A percentile compares a stretch with the other conserved stretches of the same genome.
These are phyloP conservation scores for Penicillium daleae DNA, from an alignment of 495 filamentous ascomycete genomes.

Conservation along the genomic window DNA sequence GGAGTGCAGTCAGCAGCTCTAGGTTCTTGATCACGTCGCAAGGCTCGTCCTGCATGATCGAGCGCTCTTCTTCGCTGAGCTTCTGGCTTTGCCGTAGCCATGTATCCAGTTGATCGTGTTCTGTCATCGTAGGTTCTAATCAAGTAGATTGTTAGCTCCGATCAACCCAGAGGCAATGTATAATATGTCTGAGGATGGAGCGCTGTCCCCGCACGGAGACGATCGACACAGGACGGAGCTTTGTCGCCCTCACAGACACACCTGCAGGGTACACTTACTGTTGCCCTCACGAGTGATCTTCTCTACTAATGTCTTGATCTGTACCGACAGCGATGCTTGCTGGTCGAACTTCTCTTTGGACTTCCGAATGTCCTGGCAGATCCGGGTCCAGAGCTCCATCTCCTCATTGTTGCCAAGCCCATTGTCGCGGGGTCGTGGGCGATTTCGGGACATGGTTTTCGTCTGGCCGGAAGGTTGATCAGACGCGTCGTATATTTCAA, in stretches of 20 bases:
- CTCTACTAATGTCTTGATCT: constrained; percentile 58
- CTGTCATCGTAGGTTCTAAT: constrained; percentile 43
- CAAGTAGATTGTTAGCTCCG: constrained; percentile 20
- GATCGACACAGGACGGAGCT: constrained; percentile 10
- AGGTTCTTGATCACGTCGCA: constrained; percentile 63
- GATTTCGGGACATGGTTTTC: constrained; percentile 49
- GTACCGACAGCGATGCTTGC: constrained; percentile 48
- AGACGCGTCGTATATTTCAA: background rate
- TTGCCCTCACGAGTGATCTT: constrained; percentile 49
- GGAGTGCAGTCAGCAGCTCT: constrained; percentile 62
- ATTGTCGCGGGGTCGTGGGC: constrained; percentile 51
- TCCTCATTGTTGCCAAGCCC: constrained; percentile 62
- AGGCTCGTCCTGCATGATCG: constrained; percentile 59
- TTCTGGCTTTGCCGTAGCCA: constrained; percentile 66
- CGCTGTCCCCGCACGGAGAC: constrained; percentile 5
- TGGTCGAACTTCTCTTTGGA: constrained; percentile 67
- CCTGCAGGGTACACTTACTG: constrained; percentile 39
- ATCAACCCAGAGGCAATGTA: background rate
- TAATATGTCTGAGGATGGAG: background rate
- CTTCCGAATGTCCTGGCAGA: constrained; percentile 58
- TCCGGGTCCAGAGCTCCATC: constrained; percentile 65
- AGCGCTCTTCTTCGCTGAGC: constrained; percentile 63
- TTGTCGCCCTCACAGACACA: constrained; percentile 3
- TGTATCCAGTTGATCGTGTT: constrained; percentile 56
- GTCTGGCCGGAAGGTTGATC: background rate